Evolutionary conservation across 768 basidiomycete species (phyloP), one percentile per base, ranked within the genome.

Genomic region (Mycena indigotica): DNA sequence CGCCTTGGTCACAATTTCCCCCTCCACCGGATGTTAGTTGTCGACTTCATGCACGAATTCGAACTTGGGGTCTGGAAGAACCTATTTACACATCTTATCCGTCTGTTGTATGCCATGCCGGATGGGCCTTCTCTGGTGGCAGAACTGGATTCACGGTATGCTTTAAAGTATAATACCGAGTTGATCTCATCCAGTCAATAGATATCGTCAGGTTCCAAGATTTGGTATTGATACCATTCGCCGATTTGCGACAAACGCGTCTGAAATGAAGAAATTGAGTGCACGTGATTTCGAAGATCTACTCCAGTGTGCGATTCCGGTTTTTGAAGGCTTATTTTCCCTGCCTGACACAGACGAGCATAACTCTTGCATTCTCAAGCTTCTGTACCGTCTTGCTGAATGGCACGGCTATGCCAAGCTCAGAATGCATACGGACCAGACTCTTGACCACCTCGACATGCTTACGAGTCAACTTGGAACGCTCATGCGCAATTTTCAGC

Each of bases 11-110:
- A 52, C 25, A 65, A 64, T 1, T 68, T 73, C 44, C 62, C 72
- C 41, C 55, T 68, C 13, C 71, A 58, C 38, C 29, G 30, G 0
- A 63, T 75, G 50, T 62, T 74, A 26, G 66, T 66, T 0, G 55
- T 61, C 0, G 75, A 77, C 46, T 57, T 77, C 5, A 52, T 77
- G 32, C 76, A 77, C 56, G 75, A 77, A 50, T 60, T 73, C 48
- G 73, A 74, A 52, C 61, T 74, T 8, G 76, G 76, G 2, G 69
- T 71, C 2, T 72, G 70, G 71, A 76, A 72, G 50, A 54, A 64
- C 0, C 24, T 71, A 1, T 71, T 73, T 28, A 68, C 58, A 0
- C 74, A 76, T 48, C 55, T 74, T 0, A 59, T 75, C 10, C 70
- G 69, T 2, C 66, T 75, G 5, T 50, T 75, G 4, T 56, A 67